Evolutionary conservation across 768 basidiomycete genomes (phyloP), one percentile per base, ranked within the genome.

Genomic region (Mycena galericulata): DNA sequence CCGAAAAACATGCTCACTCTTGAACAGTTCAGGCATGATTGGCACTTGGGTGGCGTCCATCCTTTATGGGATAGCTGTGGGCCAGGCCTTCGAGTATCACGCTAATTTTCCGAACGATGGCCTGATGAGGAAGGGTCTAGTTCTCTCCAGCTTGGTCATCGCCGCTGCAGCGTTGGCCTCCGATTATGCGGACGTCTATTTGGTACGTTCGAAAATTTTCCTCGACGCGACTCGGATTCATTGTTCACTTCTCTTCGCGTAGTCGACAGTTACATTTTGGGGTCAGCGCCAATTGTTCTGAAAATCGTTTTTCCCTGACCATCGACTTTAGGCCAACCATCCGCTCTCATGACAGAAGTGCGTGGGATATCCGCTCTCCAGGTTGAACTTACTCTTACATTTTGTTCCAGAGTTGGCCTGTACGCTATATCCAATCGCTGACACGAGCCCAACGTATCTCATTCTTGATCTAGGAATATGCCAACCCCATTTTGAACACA

Each of bases 41-140:
- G 62, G 50, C 4, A 45, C 62, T 9, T 62, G 62, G 62, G 20
- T 43, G 4, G 50, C 62, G 27, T 62, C 51, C 3, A 7, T 62
- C 10, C 27, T 62, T 15, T 24, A 20, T 14, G 62, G 62, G 7
- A 4, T 54, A 10, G 50, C 50, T 10, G 34, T 45, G 17, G 26
- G 50, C 0, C 62, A 62, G 41, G 62, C 38, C 10, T 30, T 54
- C n/a, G 8, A n/a, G 2, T 53, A 62, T 29, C 54, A 11, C 49
- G 40, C 6, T 0, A 41, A 17, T 18, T 50, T 29, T 34, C 47
- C 47, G 12, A 40, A 41, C 34, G 60, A 62, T 38, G 22, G 26
- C 49, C 32, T 2, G 24, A 9, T 17, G 24, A 40, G 30, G 38
- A 51, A 62, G 36, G 30, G 26, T 40, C 49, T 62, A 14, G 58